Base-by-base conservation (phyloP, 768 basidiomycete genomes). In the Phylloporus sp. region DNA sequence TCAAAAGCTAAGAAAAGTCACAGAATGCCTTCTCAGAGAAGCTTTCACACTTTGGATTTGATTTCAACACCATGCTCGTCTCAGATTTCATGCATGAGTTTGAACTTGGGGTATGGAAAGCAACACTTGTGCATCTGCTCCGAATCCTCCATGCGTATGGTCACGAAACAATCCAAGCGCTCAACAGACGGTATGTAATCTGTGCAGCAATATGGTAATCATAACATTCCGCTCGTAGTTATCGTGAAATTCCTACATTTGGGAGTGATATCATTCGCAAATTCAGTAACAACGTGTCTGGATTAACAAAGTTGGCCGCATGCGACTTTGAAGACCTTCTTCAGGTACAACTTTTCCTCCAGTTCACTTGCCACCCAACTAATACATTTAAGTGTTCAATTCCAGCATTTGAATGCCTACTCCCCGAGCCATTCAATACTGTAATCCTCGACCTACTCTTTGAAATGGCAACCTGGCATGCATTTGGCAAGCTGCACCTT, bases 271-370 rank as follows among this genome's bases (percentile, higher is more conserved):
- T 62, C 0, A 72, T 73, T 3, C 47, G 62, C 0, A 53, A 42
- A 22, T 73, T 72, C 26, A 29, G 39, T 5, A 38, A 48, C 14
- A 69, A 74, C 54, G 65, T 61, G 0, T 66, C 69, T 0, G 63
- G 51, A 4, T 46, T 74, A 35, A 64, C 60, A 23, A 63, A 65
- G 35, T 51, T 72, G 1, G 71, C 67, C 1, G 72, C 67, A 1
- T 49, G 56, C 1, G 66, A 74, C 38, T 74, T 62, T 46, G 67
- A 74, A 38, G 70, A 74, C 17, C 51, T 73, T 0, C 48, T 73
- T 0, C 71, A 71, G 54, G 50, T 51, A 28, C 5, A 17, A 23
- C 6, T n/a, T 15, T 33, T 35, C 1, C 18, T 20, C 5, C 1
- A 10, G 5, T 35, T 17, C 18, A 20, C 21, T 29, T 9, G 21